Evolutionary conservation across 768 basidiomycete genomes (phyloP).

Genomic region (Daedaleopsis nitida): DNA sequence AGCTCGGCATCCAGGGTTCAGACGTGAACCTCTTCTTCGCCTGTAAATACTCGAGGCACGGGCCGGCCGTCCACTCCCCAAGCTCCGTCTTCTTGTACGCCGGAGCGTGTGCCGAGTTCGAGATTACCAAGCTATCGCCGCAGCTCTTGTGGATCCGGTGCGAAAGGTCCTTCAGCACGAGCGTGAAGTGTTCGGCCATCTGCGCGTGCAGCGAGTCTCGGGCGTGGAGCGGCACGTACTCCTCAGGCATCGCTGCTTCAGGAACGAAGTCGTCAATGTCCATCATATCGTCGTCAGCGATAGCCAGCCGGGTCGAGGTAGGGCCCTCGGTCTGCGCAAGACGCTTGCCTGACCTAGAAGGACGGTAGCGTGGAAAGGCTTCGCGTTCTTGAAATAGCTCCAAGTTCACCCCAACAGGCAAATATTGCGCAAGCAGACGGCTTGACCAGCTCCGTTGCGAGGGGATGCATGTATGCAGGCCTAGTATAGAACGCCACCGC

Average conservation of each 20-base stretch:
- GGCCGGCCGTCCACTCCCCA: constrained; percentile 52
- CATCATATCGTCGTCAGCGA: constrained; percentile 42
- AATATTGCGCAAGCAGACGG: constrained; percentile 44
- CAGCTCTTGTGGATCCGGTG: constrained; percentile 38
- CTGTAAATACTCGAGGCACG: constrained; percentile 60
- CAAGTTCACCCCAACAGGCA: constrained; percentile 12
- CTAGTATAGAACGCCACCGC: constrained; percentile 3
- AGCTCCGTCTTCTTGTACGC: constrained; percentile 44
- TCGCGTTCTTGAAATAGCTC: constrained; percentile 16
- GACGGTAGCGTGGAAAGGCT: constrained; percentile 23
- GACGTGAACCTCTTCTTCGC: constrained; percentile 38
- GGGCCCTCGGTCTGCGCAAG: constrained; percentile 21
- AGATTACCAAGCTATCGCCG: constrained; percentile 35
- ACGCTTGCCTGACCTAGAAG: constrained; percentile 11
- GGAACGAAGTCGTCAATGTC: constrained; percentile 59
- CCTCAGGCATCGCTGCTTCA: constrained; percentile 26
- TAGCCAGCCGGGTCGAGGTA: neutral
- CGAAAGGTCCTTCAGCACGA: constrained; percentile 60
- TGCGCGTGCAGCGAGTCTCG: constrained; percentile 69
- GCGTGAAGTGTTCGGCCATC: constrained; percentile 68
- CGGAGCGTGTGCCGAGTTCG: constrained; percentile 60
- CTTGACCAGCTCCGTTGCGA: constrained; percentile 39
- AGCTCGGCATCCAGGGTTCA: constrained; percentile 52
- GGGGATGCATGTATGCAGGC: constrained; percentile 14
- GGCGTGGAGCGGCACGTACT: constrained; percentile 52